Percentiles rank a stretch among this genome's conserved stretches.
phyloP scores from a whole-genome alignment of 192 early-diverging fungal genomes.

The Gamsiella multidivaricata region DNA sequence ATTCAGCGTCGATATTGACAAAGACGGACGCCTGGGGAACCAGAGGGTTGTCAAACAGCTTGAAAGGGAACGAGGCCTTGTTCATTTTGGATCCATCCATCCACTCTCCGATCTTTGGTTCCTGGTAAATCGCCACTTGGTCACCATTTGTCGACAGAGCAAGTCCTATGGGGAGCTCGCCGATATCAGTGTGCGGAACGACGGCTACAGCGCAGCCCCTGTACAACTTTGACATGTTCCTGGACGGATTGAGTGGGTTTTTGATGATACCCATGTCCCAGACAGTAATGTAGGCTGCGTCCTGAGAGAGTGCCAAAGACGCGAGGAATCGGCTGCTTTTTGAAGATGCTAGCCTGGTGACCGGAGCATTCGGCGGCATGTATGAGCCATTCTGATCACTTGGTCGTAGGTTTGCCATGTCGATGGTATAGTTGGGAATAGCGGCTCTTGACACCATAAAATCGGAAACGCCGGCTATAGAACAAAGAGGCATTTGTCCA shows the following conservation, averaged over 20 bases:
- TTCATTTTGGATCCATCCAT: constrained; percentile 5
- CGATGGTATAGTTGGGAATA: constrained; percentile 15
- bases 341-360: constrained; percentile 14
- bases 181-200: constrained; percentile 1
- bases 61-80: constrained; percentile 21
- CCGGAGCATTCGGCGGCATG: neutral
- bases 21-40: constrained; percentile 6
- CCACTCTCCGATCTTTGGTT: constrained; percentile 45
- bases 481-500: neutral
- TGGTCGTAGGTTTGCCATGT: neutral
- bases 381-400: constrained; percentile 2
- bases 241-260: constrained; percentile 13
- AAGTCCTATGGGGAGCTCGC: constrained; percentile 19
- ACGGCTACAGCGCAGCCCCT: neutral
- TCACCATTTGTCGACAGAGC: constrained; percentile 28
- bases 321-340: constrained; percentile 27
- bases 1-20: constrained; percentile 10
- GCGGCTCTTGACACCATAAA: constrained; percentile 3
- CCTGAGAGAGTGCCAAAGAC: constrained; percentile 8
- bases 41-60: constrained; percentile 36
- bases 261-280: constrained; percentile 25
- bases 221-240: neutral
- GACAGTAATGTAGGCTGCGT: constrained; percentile 19
- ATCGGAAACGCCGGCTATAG: constrained; percentile 15
- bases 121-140: constrained; percentile 35